Base-by-base conservation (phyloP, 805 yeast genomes). In the Nakazawaea peltata region DNA sequence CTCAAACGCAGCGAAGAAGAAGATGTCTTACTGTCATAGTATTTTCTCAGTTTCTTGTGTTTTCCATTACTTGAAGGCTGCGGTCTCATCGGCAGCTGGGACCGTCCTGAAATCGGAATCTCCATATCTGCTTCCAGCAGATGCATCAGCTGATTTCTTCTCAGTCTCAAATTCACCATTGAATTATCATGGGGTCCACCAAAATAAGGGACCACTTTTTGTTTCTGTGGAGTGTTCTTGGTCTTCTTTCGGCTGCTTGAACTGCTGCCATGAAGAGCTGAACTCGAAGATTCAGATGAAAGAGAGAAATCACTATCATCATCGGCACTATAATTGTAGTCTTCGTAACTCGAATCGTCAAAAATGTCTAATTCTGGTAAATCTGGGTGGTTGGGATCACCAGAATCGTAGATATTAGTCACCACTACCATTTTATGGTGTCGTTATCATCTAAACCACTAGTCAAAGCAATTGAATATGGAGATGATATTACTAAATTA, bases 361-460 rank as follows among this genome's bases (percentile, higher is more conserved):
- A 51, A 16, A 14, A 51, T 47, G 32, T 54, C 57, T 8, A 47
- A 38, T 5, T 46, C 53, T 0, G 71, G 69, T 7, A 65, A 42
- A 37, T 62, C 46, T 4, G 69, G 71, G 10, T 57, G 54, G 15
- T 45, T 44, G 1, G 71, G 69, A 38, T 65, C 69, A 5, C 52
- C 60, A 1, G 69, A 64, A 44, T 65, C 69, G 32, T 52, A 65
- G 4, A 59, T 37, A 9, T 26, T 28, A 13, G 39, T 29, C 19
- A 28, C 30, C 37, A 27, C 12, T n/a, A n/a, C n/a, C n/a, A n/a
- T n/a, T n/a, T n/a, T n/a, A n/a, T n/a, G n/a, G n/a, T n/a, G n/a
- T n/a, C n/a, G n/a, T n/a, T n/a, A n/a, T n/a, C n/a, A n/a, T n/a
- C n/a, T n/a, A n/a, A n/a, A n/a, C n/a, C n/a, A n/a, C n/a, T n/a